Evolutionary conservation across 441 rosid genomes (phyloP).

Genomic region (Codiaeum variegatum): DNA sequence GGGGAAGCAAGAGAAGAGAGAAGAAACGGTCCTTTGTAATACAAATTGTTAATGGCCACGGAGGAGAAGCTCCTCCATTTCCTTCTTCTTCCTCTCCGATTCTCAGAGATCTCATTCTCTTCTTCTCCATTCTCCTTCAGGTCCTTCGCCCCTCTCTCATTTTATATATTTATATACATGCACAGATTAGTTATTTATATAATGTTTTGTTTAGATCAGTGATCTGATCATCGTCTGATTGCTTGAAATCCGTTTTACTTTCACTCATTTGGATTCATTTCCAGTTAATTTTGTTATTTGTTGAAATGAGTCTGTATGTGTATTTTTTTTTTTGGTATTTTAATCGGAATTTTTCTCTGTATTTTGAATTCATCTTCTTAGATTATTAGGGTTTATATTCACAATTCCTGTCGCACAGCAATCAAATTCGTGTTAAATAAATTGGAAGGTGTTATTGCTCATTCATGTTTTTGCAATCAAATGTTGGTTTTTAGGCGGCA

Average conservation of each 20-base stretch:
- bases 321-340: background rate
- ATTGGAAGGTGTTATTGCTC: background rate
- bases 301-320: background rate
- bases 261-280: background rate
- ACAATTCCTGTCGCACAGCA: background rate
- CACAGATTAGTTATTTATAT: background rate
- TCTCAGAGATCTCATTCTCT: slow-evolving; percentile 14
- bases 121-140: slow-evolving; percentile 4
- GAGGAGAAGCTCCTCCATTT: slow-evolving; percentile 21
- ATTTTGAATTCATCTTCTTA: background rate
- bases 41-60: slow-evolving; percentile 22
- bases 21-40: slow-evolving; percentile 17
- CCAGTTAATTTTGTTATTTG: background rate
- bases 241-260: background rate
- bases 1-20: background rate
- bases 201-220: slow-evolving; percentile 9
- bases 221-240: slow-evolving; percentile 9
- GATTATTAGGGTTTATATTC: background rate
- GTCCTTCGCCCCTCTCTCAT: slow-evolving; percentile 9
- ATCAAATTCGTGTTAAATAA: background rate
- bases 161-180: background rate
- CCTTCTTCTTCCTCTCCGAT: slow-evolving; percentile 5
- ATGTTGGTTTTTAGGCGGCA: background rate
- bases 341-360: background rate
- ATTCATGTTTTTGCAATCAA: background rate